These are phyloP conservation scores for Paracamarosporium sp. DNA, from an alignment of 2,329 filamentous ascomycete species.

Conservation along the genomic window DNA sequence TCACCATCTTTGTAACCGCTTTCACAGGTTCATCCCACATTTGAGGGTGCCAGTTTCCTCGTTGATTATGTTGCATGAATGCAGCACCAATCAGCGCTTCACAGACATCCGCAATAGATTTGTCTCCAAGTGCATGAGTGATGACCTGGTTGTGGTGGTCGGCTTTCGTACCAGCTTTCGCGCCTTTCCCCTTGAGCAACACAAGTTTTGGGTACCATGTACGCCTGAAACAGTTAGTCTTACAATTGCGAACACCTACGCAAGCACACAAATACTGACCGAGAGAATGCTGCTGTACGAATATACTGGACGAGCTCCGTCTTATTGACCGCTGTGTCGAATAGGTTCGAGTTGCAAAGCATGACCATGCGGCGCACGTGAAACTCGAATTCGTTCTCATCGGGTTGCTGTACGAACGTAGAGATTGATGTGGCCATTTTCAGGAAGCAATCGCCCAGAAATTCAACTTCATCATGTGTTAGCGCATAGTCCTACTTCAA, in stretches of 20 bases:
- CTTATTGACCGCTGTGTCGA: conserved; percentile 69
- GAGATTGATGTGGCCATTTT: conserved; percentile 96
- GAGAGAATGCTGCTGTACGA: conserved; percentile 81
- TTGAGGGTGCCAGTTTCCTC: conserved; percentile 48
- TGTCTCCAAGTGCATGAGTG: conserved; percentile 78
- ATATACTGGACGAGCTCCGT: conserved; percentile 76
- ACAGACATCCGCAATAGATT: conserved; percentile 91
- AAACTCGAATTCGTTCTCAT: conserved; percentile 82
- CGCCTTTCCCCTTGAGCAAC: conserved; percentile 74
- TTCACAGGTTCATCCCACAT: conserved; percentile 67
- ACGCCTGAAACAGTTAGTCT: conserved; percentile 56
- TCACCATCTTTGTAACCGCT: conserved; percentile 74
- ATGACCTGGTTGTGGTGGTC: conserved; percentile 54
- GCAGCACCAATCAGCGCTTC: conserved; percentile 93
- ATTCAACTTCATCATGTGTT: conserved; percentile 61
- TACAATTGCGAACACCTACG: no score
- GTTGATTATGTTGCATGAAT: conserved; percentile 61
- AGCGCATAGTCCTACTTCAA: neutral
- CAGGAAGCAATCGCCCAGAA: conserved; percentile 89
- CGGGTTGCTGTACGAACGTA: conserved; percentile 77
- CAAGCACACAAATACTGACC: conserved; percentile 49
- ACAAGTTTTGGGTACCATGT: conserved; percentile 88
- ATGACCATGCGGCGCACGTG: conserved; percentile 91
- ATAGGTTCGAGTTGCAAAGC: conserved; percentile 90
- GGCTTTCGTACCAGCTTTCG: conserved; percentile 59